A percentile compares a stretch with the other conserved stretches of the same genome.
phyloP scores from a whole-genome alignment of 192 early-diverging fungal species.

The Coemansia javaensis region DNA sequence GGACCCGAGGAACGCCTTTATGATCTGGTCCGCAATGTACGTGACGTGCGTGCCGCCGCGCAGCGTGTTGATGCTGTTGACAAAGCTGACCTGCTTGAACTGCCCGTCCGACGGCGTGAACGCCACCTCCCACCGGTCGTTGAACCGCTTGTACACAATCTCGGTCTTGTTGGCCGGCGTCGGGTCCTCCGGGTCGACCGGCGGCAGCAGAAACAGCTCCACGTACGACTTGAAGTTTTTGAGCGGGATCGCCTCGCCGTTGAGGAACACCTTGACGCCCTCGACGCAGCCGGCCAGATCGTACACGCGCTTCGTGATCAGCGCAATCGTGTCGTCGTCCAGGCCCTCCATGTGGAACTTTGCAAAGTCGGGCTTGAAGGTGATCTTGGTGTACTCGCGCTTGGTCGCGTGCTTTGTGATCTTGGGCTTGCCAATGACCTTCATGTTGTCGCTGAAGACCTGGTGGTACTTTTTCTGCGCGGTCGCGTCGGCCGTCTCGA shows the following conservation, averaged over 20 bases:
- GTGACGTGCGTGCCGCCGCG: conserved; percentile 91
- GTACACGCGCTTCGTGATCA: conserved; percentile 89
- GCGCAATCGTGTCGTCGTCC: conserved; percentile 79
- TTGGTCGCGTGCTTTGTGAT: conserved; percentile 63
- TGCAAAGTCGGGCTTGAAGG: conserved; percentile 88
- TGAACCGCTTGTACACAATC: conserved; percentile 70
- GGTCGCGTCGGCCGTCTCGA: conserved; percentile 81
- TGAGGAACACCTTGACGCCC: conserved; percentile 82
- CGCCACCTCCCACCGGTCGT: conserved; percentile 89
- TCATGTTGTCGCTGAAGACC: conserved; percentile 89
- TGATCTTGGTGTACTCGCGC: conserved; percentile 85
- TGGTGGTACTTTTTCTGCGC: conserved; percentile 75
- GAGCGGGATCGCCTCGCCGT: conserved; percentile 76
- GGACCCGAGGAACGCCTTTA: conserved; percentile 59
- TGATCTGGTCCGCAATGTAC: conserved; percentile 77
- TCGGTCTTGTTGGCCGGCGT: conserved; percentile 25
- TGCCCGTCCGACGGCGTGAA: conserved; percentile 91
- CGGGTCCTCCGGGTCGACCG: conserved; percentile 16
- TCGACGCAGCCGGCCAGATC: conserved; percentile 85
- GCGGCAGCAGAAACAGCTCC: conserved; percentile 64
- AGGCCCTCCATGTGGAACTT: conserved; percentile 86
- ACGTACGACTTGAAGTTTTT: conserved; percentile 89
- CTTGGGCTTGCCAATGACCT: conserved; percentile 63
- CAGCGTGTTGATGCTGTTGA: conserved; percentile 92
- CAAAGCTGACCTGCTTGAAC: conserved; percentile 94